These are phyloP conservation scores for Leishmania braziliensis DNA, from an alignment of 208 protist species.

Conservation along the genomic window DNA sequence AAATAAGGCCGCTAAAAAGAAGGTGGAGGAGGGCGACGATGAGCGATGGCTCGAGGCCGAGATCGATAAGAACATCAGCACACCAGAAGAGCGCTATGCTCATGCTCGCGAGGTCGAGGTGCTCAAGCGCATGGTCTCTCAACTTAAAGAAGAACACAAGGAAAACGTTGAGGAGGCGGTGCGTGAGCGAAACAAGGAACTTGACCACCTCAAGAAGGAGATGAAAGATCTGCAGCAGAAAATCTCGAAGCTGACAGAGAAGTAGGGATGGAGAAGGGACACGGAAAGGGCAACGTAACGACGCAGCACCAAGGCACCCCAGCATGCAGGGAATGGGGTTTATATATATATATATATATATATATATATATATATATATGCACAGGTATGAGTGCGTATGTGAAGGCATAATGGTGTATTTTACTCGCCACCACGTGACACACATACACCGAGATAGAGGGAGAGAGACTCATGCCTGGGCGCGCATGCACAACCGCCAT, in stretches of 20 bases:
- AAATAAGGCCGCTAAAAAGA: conserved; percentile 57
- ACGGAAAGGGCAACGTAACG: neutral
- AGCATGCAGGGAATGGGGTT: neutral
- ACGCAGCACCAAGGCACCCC: neutral
- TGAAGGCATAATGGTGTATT: neutral
- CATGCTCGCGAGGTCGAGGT: conserved; percentile 56
- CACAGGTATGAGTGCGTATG: neutral
- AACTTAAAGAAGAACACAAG: conserved; percentile 52
- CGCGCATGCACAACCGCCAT: neutral
- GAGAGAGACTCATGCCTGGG: neutral
- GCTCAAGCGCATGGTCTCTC: conserved; percentile 55
- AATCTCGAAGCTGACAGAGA: conserved; percentile 47
- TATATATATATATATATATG: neutral
- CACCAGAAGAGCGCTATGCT: conserved; percentile 85
- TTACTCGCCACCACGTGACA: neutral
- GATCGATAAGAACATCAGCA: conserved; percentile 79
- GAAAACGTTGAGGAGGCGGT: conserved; percentile 47
- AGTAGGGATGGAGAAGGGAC: neutral
- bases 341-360: neutral
- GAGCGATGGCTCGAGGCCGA: conserved; percentile 91
- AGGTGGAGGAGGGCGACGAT: conserved; percentile 43
- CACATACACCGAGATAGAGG: neutral
- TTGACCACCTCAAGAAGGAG: conserved; percentile 56
- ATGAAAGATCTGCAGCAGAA: conserved; percentile 46
- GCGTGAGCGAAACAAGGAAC: conserved; percentile 43